phyloP scores from a whole-genome alignment of 306 rosid genomes.

The Trifolium pratense region DNA sequence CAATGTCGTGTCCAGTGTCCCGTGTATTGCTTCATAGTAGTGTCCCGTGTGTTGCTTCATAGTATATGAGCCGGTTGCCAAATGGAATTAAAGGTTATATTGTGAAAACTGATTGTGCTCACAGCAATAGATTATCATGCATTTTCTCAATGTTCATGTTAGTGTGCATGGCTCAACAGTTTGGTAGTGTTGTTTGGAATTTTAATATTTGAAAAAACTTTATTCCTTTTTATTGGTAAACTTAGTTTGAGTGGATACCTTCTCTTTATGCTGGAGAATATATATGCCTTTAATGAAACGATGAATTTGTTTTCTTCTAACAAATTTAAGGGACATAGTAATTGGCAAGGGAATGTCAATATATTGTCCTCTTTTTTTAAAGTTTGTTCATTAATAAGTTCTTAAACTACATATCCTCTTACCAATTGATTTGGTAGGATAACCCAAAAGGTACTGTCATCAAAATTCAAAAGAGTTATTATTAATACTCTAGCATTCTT shows the following conservation, averaged over 20 bases:
- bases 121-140: conserved; percentile 32
- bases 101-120: conserved; percentile 32
- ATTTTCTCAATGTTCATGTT: conserved; percentile 43
- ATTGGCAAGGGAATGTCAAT: conserved; percentile 54
- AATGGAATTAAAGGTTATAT: conserved; percentile 7
- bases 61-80: not conserved
- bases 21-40: too few relatives aligned
- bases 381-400: conserved; percentile 53
- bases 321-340: conserved; percentile 45
- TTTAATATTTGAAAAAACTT: conserved; percentile 44
- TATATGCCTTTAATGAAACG: conserved; percentile 45
- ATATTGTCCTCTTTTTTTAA: conserved; percentile 58
- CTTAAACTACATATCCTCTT: conserved; percentile 47
- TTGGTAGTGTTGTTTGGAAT: conserved; percentile 38
- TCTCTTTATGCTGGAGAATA: conserved; percentile 53
- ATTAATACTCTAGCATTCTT: not conserved
- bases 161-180: conserved; percentile 62
- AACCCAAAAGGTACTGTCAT: conserved; percentile 45
- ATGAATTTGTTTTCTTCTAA: conserved; percentile 52
- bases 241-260: conserved; percentile 47
- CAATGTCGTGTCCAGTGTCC: too few relatives aligned
- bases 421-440: conserved; percentile 53
- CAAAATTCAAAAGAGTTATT: conserved; percentile 43
- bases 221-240: conserved; percentile 46
- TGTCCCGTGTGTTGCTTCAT: too few relatives aligned